A percentile compares a stretch with the other conserved stretches of the same genome.
Evolutionary conservation across 768 basidiomycete species (phyloP).

Genomic region (Saitozyma podzolica): DNA sequence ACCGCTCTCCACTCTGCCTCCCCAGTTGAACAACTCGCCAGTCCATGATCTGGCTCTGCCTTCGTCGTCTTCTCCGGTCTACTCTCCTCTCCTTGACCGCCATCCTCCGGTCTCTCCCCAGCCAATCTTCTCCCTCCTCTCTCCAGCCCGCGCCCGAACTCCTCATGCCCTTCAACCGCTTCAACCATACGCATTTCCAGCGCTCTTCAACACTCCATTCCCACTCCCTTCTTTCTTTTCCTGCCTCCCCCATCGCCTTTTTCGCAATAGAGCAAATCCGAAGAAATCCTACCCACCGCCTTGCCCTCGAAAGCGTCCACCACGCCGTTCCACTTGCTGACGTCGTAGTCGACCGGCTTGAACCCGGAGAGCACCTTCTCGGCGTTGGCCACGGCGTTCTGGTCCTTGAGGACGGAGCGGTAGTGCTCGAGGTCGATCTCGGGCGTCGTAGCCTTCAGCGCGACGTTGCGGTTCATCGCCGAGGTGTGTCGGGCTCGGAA

Average conservation of each 20-base stretch:
- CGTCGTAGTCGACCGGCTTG: constrained; percentile 94
- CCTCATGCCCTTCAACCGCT: too few relatives aligned
- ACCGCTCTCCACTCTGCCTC: not conserved
- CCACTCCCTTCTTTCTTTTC: not conserved
- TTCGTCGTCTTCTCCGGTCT: too few relatives aligned
- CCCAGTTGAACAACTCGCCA: too few relatives aligned
- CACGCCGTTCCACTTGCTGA: constrained; percentile 81
- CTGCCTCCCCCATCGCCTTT: too few relatives aligned
- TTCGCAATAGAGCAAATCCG: too few relatives aligned
- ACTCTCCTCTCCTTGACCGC: too few relatives aligned
- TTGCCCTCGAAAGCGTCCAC: constrained; percentile 96
- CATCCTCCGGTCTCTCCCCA: too few relatives aligned
- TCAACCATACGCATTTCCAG: not conserved
- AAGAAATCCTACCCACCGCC: constrained; percentile 65
- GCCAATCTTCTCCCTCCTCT: too few relatives aligned
- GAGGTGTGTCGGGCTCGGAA: constrained; percentile 95
- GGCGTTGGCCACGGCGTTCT: constrained; percentile 83
- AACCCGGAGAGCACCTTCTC: constrained; percentile 85
- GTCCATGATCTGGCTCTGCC: not conserved
- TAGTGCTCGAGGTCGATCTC: constrained; percentile 90
- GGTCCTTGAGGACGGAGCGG: constrained; percentile 87
- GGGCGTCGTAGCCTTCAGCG: constrained; percentile 58
- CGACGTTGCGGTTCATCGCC: constrained; percentile 57
- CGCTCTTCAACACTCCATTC: not conserved
- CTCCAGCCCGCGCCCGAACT: too few relatives aligned